Evolutionary conservation across 2,329 filamentous ascomycete genomes (phyloP).

Genomic region (Thelonectria olida): DNA sequence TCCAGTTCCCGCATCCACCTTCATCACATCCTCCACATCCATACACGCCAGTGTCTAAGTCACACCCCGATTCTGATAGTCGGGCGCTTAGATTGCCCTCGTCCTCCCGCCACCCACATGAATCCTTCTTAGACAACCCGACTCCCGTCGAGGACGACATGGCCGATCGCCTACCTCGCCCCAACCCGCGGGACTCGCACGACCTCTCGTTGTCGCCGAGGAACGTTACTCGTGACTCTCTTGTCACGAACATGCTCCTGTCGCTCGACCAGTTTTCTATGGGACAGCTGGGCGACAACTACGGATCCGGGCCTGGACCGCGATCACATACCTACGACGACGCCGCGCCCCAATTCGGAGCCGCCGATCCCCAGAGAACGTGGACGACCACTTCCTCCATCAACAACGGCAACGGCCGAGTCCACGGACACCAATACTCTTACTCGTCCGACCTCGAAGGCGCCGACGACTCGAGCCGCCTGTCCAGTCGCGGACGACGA

Average conservation of each 20-base stretch:
- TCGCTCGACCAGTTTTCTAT: conserved; percentile 87
- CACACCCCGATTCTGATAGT: conserved; percentile 33
- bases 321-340: conserved; percentile 41
- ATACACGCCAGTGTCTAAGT: conserved; percentile 35
- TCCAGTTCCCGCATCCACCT: conserved; percentile 1
- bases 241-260: conserved; percentile 94
- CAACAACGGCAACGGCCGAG: conserved; percentile 33
- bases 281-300: conserved; percentile 49
- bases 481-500: conserved; percentile 70
- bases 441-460: conserved; percentile 70
- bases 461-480: conserved; percentile 62
- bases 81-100: conserved; percentile 38
- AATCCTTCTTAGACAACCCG: conserved; percentile 42
- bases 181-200: conserved; percentile 72
- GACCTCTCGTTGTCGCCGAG: conserved; percentile 83
- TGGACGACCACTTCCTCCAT: conserved; percentile 41
- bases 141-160: conserved; percentile 43
- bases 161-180: conserved; percentile 37
- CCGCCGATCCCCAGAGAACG: conserved; percentile 46
- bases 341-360: conserved; percentile 36
- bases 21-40: conserved; percentile 31
- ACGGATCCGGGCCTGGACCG: conserved; percentile 29
- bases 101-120: conserved; percentile 37
- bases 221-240: conserved; percentile 84
- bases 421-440: conserved; percentile 54